Percentiles rank a stretch among this genome's conserved stretches.
These are phyloP conservation scores for Pneumocystis oryctolagi DNA, from an alignment of 1,139 yeast genomes.

Conservation along the genomic window DNA sequence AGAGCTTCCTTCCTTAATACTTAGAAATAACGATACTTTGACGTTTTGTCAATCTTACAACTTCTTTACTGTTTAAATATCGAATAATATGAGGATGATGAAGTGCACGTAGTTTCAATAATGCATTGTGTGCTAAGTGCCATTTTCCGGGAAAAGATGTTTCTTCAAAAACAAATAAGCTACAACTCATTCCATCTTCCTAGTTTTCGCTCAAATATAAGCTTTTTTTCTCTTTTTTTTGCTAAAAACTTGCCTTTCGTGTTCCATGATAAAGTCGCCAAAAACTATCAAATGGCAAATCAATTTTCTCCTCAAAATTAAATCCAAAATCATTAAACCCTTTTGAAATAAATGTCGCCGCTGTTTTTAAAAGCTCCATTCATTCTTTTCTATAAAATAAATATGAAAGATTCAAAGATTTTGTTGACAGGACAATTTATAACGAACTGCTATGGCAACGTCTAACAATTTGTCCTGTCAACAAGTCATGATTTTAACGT, in stretches of 20 bases:
- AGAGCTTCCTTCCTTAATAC: slow-evolving; percentile 35
- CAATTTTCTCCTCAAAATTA: slow-evolving; percentile 14
- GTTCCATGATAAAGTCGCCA: slow-evolving; percentile 16
- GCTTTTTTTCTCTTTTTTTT: not conserved
- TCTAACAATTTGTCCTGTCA: too few relatives aligned
- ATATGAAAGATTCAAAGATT: not conserved
- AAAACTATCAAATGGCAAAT: slow-evolving; percentile 15
- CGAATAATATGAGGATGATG: slow-evolving; percentile 66
- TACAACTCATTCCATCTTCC: slow-evolving; percentile 29
- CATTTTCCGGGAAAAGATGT: slow-evolving; percentile 29
- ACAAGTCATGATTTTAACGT: too few relatives aligned
- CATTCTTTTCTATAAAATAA: not conserved
- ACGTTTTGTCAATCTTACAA: not conserved
- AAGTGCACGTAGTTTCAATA: slow-evolving; percentile 49
- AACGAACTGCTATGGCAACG: too few relatives aligned
- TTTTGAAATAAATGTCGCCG: not conserved
- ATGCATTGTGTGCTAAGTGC: slow-evolving; percentile 47
- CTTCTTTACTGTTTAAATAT: slow-evolving; percentile 52
- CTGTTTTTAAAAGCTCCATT: slow-evolving; percentile 1
- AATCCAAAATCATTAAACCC: slow-evolving; percentile 7
- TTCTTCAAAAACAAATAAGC: slow-evolving; percentile 51
- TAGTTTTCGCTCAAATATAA: slow-evolving; percentile 9
- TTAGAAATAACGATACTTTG: not conserved
- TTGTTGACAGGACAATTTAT: not conserved
- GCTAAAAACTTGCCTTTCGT: slow-evolving; percentile 13